phyloP scores from a whole-genome alignment of 2,329 filamentous ascomycete genomes.

The Phialocephala sp. region DNA sequence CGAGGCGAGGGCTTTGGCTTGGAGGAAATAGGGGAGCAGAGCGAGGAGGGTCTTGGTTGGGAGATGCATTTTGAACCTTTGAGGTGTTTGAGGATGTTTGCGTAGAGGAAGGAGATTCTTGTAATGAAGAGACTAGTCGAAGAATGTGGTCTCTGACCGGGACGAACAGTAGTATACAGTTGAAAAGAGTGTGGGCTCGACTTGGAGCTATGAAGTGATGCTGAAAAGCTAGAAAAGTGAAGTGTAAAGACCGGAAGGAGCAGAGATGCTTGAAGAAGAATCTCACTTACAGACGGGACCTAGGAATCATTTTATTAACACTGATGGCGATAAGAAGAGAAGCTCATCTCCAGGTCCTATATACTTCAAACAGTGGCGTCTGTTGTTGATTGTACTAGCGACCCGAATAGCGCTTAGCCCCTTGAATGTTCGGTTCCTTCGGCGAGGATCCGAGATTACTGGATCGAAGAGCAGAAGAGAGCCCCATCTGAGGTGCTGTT shows the following conservation, averaged over 20 bases:
- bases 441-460: slow-evolving; percentile 21
- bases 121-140: neutral
- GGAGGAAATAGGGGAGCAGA: slow-evolving; percentile 36
- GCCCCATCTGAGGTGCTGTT: neutral
- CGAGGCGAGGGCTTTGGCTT: slow-evolving; percentile 30
- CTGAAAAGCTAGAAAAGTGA: slow-evolving; percentile 12
- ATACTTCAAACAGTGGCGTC: slow-evolving; percentile 24
- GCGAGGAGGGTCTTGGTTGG: slow-evolving; percentile 32
- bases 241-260: slow-evolving; percentile 16
- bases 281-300: slow-evolving; percentile 6
- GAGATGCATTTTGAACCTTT: slow-evolving; percentile 37
- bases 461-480: neutral
- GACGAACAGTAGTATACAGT: slow-evolving; percentile 8
- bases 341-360: slow-evolving; percentile 19
- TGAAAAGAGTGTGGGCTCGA: slow-evolving; percentile 27
- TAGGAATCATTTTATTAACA: neutral
- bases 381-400: neutral
- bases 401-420: slow-evolving; percentile 2
- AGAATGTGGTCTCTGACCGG: slow-evolving; percentile 15
- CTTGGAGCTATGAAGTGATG: slow-evolving; percentile 17
- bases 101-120: neutral
- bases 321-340: slow-evolving; percentile 1
- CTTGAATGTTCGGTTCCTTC: slow-evolving; percentile 17
- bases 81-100: neutral
- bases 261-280: slow-evolving; percentile 12